A percentile compares a stretch with the other conserved stretches of the same genome.
These are phyloP conservation scores for Eucalyptus polyanthemos DNA, from an alignment of 345 rosid genomes.

Conservation along the genomic window DNA sequence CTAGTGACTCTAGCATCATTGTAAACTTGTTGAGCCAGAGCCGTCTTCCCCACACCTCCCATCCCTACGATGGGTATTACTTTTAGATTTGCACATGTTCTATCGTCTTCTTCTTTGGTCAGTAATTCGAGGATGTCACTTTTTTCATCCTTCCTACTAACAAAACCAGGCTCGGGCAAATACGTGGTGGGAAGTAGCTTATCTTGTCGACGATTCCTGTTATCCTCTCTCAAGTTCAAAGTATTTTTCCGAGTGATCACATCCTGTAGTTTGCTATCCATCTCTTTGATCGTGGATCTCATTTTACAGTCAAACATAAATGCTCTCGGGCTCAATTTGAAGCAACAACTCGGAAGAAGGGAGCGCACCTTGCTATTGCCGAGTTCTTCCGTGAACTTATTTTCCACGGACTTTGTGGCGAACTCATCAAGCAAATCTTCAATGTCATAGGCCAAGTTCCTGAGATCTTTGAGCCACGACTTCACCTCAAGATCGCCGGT, in stretches of 20 bases:
- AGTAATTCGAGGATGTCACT: background rate
- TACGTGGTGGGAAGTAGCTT: fast-evolving
- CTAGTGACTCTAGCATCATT: fast-evolving
- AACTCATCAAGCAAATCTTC: background rate
- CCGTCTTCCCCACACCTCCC: background rate
- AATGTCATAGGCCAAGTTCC: background rate
- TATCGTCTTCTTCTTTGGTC: fast-evolving
- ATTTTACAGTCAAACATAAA: background rate
- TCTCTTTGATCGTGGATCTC: background rate
- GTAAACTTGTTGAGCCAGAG: background rate
- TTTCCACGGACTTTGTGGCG: background rate
- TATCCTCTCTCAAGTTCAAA: fast-evolving
- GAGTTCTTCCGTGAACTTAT: background rate
- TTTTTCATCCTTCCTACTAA: background rate
- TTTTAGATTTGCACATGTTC: background rate
- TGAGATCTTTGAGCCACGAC: background rate
- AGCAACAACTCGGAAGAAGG: background rate
- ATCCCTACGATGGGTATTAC: background rate
- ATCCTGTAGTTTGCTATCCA: fast-evolving
- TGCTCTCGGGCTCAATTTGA: background rate
- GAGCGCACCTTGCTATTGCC: background rate
- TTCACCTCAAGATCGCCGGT: fast-evolving
- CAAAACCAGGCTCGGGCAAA: background rate
- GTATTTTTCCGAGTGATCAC: background rate
- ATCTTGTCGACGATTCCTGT: fast-evolving